Evolutionary conservation across 2,329 filamentous ascomycete genomes (phyloP), one percentile per base, ranked within the genome.

Genomic region (Fusarium caatingaense): DNA sequence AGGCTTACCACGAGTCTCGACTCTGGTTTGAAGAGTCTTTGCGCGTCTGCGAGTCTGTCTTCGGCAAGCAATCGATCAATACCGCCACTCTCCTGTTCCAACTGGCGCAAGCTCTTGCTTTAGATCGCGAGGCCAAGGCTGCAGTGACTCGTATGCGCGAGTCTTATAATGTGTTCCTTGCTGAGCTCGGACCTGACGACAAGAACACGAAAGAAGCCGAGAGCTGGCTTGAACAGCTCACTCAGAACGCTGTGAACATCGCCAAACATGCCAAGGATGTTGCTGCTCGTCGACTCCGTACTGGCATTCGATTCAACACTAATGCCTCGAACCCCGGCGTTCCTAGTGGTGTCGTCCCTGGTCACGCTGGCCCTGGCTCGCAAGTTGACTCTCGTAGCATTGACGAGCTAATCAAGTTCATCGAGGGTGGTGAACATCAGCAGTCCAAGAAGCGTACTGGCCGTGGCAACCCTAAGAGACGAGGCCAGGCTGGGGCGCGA

Each of bases 191-290:
- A 28, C 85, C 94, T 3, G 91, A 97, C 41, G 94, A 98, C 80
- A 93, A 94, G 81, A 98, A 99, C 84, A 99, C 96, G 68, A 98
- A 97, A 84, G 96, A 99, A 80, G 95, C 96, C 4, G 94, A 97
- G 83, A 93, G 89, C 77, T 99, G 96, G 96, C 88, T 98, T 25
- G 93, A 97, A 81, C 94, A 97, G 81, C 88, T 99, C 63, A 98
- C 95, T 1, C 93, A 97, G 80, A 98, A 97, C 76, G 96, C 96
- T 46, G 96, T 99, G 42, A 92, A 90, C 34, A 94, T 98, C 72
- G 95, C 94, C 53, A 98, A 97, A 84, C 94, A 97, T 76, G 92
- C 93, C 64, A 97, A 97, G 83, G 92, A 96, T 69, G 86, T 93
- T 40, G 91, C 96, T 80, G 89, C 90, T 49, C 89, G 91, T 59